Evolutionary conservation across 148 eudicot species (phyloP).

Genomic region (Rhododendron kiyosumense): DNA sequence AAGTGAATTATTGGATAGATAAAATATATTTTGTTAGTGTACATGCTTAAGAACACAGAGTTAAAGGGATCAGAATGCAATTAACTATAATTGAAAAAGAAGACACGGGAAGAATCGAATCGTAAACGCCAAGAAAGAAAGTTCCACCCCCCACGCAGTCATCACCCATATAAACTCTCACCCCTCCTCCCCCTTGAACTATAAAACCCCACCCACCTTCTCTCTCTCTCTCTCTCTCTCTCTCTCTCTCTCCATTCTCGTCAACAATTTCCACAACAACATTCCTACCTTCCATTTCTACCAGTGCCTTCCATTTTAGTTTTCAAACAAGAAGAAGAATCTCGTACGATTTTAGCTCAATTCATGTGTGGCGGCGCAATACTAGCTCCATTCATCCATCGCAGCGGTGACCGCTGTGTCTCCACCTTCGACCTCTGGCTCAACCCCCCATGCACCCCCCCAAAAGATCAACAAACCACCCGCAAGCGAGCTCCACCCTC

Average conservation of each 20-base stretch:
- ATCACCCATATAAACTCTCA: not conserved
- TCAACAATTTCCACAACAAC: not conserved
- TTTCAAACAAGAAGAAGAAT: not conserved
- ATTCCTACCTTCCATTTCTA: not conserved
- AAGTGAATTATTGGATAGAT: too few relatives aligned
- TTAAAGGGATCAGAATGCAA: not conserved
- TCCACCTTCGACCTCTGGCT: conserved; percentile 51
- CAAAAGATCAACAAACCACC: conserved; percentile 13
- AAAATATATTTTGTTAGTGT: too few relatives aligned
- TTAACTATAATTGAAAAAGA: not conserved
- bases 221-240: not conserved
- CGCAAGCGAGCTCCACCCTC: conserved; percentile 25
- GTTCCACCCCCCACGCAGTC: not conserved
- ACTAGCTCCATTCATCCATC: conserved; percentile 41
- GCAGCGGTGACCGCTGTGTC: conserved; percentile 16
- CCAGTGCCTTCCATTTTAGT: not conserved
- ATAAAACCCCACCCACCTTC: not conserved
- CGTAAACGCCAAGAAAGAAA: not conserved
- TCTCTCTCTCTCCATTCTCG: not conserved
- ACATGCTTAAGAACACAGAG: too few relatives aligned
- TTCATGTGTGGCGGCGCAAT: conserved; percentile 91
- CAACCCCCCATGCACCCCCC: conserved; percentile 8
- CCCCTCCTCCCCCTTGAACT: not conserved
- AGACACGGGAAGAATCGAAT: not conserved
- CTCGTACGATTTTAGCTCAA: not conserved